Conservation (phyloP, 1,139 yeast species). For the Debaryomycetaceae sp. region DNA sequence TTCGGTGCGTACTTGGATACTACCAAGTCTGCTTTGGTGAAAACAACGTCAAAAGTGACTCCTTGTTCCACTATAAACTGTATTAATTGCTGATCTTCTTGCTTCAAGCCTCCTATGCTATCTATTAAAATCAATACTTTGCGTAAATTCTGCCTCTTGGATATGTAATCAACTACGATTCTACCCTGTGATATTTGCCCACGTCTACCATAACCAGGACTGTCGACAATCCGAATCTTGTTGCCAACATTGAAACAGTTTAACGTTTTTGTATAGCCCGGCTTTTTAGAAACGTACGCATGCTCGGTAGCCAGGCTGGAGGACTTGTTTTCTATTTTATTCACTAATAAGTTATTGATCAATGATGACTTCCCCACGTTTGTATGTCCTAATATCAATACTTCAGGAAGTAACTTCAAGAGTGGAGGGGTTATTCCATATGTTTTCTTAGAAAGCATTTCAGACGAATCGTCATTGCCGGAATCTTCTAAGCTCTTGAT, state of each 20-base stretch:
- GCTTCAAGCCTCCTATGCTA: conserved; percentile 53
- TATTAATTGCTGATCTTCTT: conserved; percentile 54
- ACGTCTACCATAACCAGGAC: conserved; percentile 82
- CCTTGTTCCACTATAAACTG: conserved; percentile 52
- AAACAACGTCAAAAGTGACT: conserved; percentile 66
- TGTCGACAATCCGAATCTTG: conserved; percentile 64
- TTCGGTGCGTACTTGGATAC: conserved; percentile 20
- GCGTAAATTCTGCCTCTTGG: conserved; percentile 48
- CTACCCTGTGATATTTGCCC: conserved; percentile 67
- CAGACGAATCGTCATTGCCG: neutral
- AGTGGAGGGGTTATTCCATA: conserved; percentile 8
- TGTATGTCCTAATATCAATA: conserved; percentile 72
- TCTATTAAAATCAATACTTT: conserved; percentile 63
- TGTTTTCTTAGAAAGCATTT: neutral
- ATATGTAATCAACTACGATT: conserved; percentile 60
- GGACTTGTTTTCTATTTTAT: conserved; percentile 24
- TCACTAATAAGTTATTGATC: conserved; percentile 50
- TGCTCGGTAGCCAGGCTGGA: conserved; percentile 29
- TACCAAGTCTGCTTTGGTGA: conserved; percentile 71
- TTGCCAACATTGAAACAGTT: conserved; percentile 70
- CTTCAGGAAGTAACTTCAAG: conserved; percentile 54
- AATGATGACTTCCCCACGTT: conserved; percentile 84
- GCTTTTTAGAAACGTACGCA: conserved; percentile 57
- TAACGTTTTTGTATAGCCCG: conserved; percentile 76
- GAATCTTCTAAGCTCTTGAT: conserved; percentile 11